Conservation (phyloP, 2,329 filamentous ascomycete genomes). For the Trichoderma koningii region DNA sequence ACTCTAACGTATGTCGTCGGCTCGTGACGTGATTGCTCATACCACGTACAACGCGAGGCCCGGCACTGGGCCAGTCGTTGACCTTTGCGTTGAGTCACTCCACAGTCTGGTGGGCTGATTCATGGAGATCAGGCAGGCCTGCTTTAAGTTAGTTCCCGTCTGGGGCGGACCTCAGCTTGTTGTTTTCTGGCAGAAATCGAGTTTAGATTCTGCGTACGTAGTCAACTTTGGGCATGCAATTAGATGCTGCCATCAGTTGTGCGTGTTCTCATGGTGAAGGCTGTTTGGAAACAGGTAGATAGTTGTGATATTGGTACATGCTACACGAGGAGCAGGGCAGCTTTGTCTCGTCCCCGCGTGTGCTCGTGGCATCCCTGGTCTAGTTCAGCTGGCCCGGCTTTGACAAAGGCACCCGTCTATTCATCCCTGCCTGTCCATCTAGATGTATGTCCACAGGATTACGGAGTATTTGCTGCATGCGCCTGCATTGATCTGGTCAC, state of each 20-base stretch:
- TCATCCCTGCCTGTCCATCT: constrained; percentile 2
- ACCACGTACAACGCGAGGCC: constrained; percentile 21
- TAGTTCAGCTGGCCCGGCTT: background rate
- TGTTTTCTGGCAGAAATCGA: background rate
- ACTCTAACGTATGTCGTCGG: background rate
- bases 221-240: background rate
- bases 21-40: constrained; percentile 25
- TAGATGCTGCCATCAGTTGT: background rate
- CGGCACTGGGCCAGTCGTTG: constrained; percentile 5
- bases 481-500: background rate
- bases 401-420: background rate
- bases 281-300: too few species aligned
- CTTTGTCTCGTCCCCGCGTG: background rate
- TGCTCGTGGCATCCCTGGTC: background rate
- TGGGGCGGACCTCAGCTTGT: constrained; percentile 5
- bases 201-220: background rate
- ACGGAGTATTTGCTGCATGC: constrained; percentile 1
- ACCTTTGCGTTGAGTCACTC: constrained; percentile 20
- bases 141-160: constrained; percentile 12
- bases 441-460: background rate
- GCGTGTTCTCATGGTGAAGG: background rate
- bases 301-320: background rate
- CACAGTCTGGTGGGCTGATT: constrained; percentile 23
- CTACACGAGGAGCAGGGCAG: background rate
- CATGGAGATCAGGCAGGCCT: constrained; percentile 23